These are phyloP conservation scores for Grammothele lineata DNA, from an alignment of 768 basidiomycete genomes.

Conservation along the genomic window DNA sequence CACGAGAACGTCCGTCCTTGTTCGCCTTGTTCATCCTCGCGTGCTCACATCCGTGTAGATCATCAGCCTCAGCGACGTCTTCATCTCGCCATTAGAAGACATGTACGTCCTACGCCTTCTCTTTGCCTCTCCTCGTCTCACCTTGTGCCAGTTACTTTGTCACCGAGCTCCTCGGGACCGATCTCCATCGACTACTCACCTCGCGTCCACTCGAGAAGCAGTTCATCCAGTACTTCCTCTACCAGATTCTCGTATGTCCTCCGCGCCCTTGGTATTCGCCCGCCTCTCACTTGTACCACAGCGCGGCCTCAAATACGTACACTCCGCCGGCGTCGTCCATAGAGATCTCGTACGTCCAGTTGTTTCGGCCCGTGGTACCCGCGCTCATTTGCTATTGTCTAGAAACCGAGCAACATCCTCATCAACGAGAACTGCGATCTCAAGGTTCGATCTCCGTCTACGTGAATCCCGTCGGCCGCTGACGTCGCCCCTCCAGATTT, in stretches of 20 bases:
- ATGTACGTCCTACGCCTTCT: conserved; percentile 51
- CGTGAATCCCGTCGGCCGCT: conserved; percentile 4
- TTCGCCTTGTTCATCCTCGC: conserved; percentile 1
- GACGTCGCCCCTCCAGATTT: conserved; percentile 62
- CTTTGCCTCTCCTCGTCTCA: conserved; percentile 1
- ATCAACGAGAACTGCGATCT: conserved; percentile 99
- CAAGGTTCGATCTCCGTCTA: conserved; percentile 70
- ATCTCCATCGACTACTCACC: conserved; percentile 94
- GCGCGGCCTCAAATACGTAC: conserved; percentile 99
- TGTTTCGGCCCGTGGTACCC: not conserved
- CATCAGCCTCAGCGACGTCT: conserved; percentile 97
- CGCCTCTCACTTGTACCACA: too few relatives aligned
- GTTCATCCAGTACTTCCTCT: conserved; percentile 99
- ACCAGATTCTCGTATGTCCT: conserved; percentile 99
- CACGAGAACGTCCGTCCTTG: conserved; percentile 82
- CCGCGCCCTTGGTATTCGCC: too few relatives aligned
- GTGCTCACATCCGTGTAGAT: conserved; percentile 49
- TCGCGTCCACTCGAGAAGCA: conserved; percentile 98
- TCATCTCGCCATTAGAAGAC: conserved; percentile 99
- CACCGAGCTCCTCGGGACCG: conserved; percentile 96
- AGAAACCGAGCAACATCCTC: conserved; percentile 99
- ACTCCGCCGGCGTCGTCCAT: conserved; percentile 98
- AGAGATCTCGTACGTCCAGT: conserved; percentile 73
- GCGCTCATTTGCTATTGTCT: conserved; percentile 5
- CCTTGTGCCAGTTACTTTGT: conserved; percentile 81